Percentiles rank a stretch among this genome's conserved stretches.
phyloP scores from a whole-genome alignment of 306 rosid species.

The Mucuna pruriens region DNA sequence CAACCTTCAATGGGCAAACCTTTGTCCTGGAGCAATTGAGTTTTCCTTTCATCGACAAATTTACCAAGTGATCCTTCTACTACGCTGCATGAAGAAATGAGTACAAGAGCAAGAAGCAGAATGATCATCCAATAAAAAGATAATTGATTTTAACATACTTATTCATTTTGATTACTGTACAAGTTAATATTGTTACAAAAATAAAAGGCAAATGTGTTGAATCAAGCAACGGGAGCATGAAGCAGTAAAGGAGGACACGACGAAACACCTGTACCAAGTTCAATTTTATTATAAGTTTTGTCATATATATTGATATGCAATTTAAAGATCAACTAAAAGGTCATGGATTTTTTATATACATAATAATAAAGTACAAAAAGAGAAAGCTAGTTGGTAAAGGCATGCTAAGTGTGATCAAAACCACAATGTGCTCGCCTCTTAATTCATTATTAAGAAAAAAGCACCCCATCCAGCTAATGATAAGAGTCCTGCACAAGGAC shows the following conservation, averaged over 20 bases:
- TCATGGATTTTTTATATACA: background rate
- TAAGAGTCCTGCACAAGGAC: background rate
- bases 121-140: conserved; percentile 7
- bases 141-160: background rate
- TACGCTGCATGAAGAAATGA: conserved; percentile 50
- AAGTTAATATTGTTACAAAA: background rate
- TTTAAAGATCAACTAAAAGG: conserved; percentile 4
- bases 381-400: conserved; percentile 4
- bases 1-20: conserved; percentile 80
- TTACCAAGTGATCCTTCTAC: conserved; percentile 74
- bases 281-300: background rate
- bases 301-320: background rate
- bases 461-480: background rate
- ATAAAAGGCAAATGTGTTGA: background rate
- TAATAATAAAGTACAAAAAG: background rate
- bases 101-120: conserved; percentile 33
- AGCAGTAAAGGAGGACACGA: conserved; percentile 12
- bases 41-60: conserved; percentile 91
- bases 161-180: background rate
- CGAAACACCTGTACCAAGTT: conserved; percentile 1
- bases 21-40: conserved; percentile 64
- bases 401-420: conserved; percentile 6
- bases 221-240: conserved; percentile 2
- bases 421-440: background rate
- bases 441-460: background rate